phyloP scores from a whole-genome alignment of 2,329 filamentous ascomycete genomes.

The Pyricularia grisea region DNA sequence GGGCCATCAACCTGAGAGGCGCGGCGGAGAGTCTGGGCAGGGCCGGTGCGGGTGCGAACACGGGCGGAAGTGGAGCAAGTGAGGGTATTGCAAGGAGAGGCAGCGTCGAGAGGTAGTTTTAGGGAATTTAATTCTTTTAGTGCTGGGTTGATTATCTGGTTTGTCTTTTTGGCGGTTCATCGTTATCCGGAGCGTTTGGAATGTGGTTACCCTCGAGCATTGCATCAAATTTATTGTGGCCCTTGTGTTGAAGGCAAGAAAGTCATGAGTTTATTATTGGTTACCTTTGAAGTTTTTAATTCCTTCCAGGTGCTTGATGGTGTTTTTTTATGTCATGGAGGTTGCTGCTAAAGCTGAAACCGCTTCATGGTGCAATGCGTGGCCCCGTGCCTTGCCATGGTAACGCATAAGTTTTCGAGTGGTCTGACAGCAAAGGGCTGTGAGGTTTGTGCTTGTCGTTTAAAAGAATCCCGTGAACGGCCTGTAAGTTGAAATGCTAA shows the following conservation, averaged over 20 bases:
- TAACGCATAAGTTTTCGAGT: not conserved
- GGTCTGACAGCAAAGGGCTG: not conserved
- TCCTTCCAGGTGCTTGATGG: not conserved
- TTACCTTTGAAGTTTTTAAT: too few species aligned
- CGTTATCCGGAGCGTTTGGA: not conserved
- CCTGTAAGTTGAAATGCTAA: too few species aligned
- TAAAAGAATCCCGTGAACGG: not conserved
- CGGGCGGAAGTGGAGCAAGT: not conserved
- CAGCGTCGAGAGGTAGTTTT: not conserved
- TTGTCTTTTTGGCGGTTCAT: not conserved
- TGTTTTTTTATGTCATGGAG: too few species aligned
- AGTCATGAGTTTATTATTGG: not conserved
- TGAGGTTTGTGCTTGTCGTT: not conserved
- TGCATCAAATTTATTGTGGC: not conserved
- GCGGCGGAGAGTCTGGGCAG: conserved; percentile 12
- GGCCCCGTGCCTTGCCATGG: too few species aligned
- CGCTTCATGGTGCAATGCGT: not conserved
- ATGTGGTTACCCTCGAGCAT: not conserved
- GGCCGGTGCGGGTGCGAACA: not conserved
- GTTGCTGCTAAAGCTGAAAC: too few species aligned
- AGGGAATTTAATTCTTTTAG: not conserved
- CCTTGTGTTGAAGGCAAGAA: not conserved
- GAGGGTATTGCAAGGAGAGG: not conserved
- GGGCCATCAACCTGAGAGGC: conserved; percentile 64
- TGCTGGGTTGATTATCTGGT: not conserved